phyloP scores from a whole-genome alignment of 352 stramenopile genomes.

The Phytophthora tubulina region DNA sequence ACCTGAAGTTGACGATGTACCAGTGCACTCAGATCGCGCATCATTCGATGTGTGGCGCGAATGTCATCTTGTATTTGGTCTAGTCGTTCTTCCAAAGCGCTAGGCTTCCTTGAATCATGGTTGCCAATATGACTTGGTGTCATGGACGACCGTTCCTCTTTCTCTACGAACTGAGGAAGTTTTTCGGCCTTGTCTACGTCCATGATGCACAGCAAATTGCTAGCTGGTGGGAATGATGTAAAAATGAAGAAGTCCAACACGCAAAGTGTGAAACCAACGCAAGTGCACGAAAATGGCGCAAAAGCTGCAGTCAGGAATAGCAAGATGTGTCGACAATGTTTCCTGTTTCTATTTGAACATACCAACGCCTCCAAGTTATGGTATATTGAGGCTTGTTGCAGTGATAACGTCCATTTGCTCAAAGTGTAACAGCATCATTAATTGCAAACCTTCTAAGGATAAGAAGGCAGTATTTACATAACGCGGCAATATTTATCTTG shows the following conservation, averaged over 20 bases:
- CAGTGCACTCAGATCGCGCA: constrained; percentile 31
- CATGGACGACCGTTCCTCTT: constrained; percentile 8
- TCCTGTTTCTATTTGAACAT: no score
- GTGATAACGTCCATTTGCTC: not conserved
- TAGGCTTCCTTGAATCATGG: not conserved
- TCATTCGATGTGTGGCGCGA: constrained; percentile 28
- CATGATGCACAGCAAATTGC: constrained; percentile 4
- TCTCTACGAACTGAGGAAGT: constrained; percentile 6
- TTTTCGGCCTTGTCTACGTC: not conserved
- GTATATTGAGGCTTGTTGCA: not conserved
- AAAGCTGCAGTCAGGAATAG: not conserved
- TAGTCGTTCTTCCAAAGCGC: constrained; percentile 20
- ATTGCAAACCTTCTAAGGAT: no score
- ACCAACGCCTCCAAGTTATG: no score
- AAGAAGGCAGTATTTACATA: no score
- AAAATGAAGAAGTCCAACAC: not conserved
- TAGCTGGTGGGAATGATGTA: not conserved
- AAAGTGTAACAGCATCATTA: no score
- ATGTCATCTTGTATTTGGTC: constrained; percentile 42
- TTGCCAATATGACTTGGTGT: constrained; percentile 14
- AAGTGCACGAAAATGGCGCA: not conserved
- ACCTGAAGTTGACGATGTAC: constrained; percentile 35
- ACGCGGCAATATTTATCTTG: no score
- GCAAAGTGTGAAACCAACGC: constrained; percentile 16
- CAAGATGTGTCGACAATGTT: no score